Evolutionary conservation across 202 grass and related monocot genomes (phyloP).

Genomic region (Panicum virgatum): DNA sequence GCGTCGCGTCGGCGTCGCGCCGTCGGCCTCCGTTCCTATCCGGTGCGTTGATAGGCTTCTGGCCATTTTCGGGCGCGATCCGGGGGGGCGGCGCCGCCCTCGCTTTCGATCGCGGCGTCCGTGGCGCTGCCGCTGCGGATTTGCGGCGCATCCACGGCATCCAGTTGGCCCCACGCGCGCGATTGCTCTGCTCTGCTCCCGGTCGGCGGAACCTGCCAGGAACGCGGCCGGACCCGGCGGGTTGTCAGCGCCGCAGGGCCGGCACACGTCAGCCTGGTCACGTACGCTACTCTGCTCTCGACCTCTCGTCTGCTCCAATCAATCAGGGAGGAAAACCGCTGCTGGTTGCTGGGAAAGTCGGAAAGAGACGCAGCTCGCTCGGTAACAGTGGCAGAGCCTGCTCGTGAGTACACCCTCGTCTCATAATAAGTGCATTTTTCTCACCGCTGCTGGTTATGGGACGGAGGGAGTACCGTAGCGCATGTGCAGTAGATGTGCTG

Average conservation of each 20-base stretch:
- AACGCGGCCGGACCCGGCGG: neutral
- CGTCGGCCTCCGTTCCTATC: neutral
- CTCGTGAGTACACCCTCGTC: too few species aligned
- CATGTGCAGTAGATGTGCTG: neutral
- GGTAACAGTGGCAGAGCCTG: neutral
- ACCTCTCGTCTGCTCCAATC: neutral
- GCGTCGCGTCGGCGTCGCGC: neutral
- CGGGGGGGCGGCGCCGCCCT: neutral
- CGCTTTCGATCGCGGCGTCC: conserved; percentile 1
- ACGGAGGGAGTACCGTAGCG: too few species aligned
- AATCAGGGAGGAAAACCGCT: neutral
- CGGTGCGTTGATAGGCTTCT: neutral
- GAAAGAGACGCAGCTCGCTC: neutral
- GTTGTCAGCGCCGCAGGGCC: neutral
- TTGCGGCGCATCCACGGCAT: neutral
- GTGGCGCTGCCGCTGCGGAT: neutral
- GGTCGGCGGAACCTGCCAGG: conserved; percentile 31
- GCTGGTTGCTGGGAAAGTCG: neutral
- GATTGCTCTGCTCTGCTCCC: neutral
- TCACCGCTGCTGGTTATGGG: too few species aligned
- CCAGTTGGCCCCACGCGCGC: neutral
- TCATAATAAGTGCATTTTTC: too few species aligned
- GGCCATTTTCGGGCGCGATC: neutral
- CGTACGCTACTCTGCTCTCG: neutral
- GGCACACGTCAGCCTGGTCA: neutral